phyloP scores from a whole-genome alignment of 2,329 filamentous ascomycete genomes.

The Botryotinia globosa region DNA sequence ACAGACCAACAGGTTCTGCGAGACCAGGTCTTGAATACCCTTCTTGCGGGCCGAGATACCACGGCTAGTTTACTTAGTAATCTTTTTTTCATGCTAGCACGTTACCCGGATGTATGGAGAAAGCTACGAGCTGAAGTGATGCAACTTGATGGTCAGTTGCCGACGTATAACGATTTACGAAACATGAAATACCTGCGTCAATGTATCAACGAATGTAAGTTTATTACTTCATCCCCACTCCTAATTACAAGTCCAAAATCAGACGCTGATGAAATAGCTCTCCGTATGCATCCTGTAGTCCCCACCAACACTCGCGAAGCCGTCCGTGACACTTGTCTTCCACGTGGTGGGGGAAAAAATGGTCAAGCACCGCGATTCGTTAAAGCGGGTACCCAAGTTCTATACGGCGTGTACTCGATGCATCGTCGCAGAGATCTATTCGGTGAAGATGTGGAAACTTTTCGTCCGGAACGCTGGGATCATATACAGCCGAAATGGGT shows the following conservation, averaged over 20 bases:
- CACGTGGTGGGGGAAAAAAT: constrained; percentile 36
- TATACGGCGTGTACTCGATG: constrained; percentile 34
- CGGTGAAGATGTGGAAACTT: constrained; percentile 41
- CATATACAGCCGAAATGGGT: constrained; percentile 14
- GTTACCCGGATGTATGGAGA: constrained; percentile 33
- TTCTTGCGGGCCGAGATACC: constrained; percentile 44
- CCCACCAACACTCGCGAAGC: constrained; percentile 32
- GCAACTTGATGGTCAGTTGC: constrained; percentile 38
- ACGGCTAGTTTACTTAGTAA: constrained; percentile 42
- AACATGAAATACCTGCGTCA: constrained; percentile 53
- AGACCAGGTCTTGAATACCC: constrained; percentile 37
- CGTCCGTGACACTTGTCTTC: constrained; percentile 30
- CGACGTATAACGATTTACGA: constrained; percentile 49
- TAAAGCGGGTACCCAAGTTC: constrained; percentile 25
- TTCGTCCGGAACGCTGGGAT: constrained; percentile 44
- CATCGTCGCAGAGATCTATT: constrained; percentile 42
- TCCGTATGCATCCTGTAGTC: constrained; percentile 42
- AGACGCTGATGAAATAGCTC: constrained; percentile 24
- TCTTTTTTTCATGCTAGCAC: constrained; percentile 35
- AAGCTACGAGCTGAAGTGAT: constrained; percentile 35
- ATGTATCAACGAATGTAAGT: constrained; percentile 55
- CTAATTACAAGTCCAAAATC: not conserved
- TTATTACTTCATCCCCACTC: not conserved
- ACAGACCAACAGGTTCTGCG: constrained; percentile 42
- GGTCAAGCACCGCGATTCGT: constrained; percentile 34